Evolutionary conservation across 148 eudicot species (phyloP), one percentile per base, ranked within the genome.

Genomic region (Polygonum maritimum): DNA sequence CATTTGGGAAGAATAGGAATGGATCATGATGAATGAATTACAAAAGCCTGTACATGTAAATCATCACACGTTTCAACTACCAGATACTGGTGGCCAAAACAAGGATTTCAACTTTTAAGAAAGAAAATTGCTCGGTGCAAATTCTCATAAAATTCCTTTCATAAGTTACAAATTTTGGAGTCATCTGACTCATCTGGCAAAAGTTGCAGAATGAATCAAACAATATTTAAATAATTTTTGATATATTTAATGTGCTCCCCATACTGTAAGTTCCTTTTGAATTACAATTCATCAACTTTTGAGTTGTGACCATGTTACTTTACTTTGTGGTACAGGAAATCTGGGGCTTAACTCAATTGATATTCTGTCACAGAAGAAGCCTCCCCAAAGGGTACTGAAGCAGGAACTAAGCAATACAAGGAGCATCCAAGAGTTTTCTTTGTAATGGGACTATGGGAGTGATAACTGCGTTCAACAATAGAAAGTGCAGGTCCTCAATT

Each of bases 391-490:
- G 76, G 62, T 62, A 62, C 48, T 19, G 71, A 49, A 47, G 36
- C 76, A 74, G 80, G 69, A 80, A 55, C 44, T 54, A 74, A 78
- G 67, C 73, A 73, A 38, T 78, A 76, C 4, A 84, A 49, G 48
- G 71, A 83, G 21, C 88, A 85, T 8, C 88, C 83, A 3, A 91
- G 84, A 70, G 82, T 80, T 79, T 88, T 91, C 84, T 85, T 89
- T 81, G 92, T 91, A 6, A 86, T 91, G 89, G 92, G 96, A 71
- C n/a, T n/a, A n/a, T n/a, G n/a, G n/a, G n/a, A n/a, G 86, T 91
- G 36, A 89, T 89, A 65, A 91, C 96, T 78, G 91, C 90, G 55
- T 91, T 91, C 76, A 91, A 89, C 75, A 91, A 89, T 83, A 82
- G 92, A 78, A 91, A 87, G 78, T 84, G 92, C 74, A 86, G 96